Conservation (phyloP, 495 filamentous ascomycete genomes). For the Hypoxylon fragiforme region DNA sequence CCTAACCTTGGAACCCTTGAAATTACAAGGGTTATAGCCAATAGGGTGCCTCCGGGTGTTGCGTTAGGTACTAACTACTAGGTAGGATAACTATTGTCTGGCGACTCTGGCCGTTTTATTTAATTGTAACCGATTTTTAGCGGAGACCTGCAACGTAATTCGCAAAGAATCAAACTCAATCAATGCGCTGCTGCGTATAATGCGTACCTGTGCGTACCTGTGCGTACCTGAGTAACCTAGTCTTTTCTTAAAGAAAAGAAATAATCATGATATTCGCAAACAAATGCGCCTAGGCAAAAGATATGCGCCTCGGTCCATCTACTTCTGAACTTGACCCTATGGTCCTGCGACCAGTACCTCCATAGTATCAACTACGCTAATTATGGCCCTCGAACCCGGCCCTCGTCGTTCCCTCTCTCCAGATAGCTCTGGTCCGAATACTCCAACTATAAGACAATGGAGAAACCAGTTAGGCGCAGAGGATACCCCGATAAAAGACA, state of each 20-base stretch:
- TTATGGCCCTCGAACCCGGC: conserved; percentile 73
- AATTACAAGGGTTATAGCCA: conserved; percentile 17
- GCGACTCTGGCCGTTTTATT: too few species aligned
- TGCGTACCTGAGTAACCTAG: background rate
- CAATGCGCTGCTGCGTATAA: too few species aligned
- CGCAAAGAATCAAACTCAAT: conserved; percentile 16
- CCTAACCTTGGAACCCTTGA: conserved; percentile 11
- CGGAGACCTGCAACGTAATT: conserved; percentile 33
- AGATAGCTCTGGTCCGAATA: conserved; percentile 74
- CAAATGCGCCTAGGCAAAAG: conserved; percentile 28
- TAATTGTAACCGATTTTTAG: too few species aligned
- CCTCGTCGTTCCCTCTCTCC: conserved; percentile 71
- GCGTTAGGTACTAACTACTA: background rate
- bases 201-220: too few species aligned
- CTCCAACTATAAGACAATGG: conserved; percentile 66
- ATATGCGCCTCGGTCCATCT: conserved; percentile 31
- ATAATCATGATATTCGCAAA: conserved; percentile 4
- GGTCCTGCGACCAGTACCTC: conserved; percentile 34
- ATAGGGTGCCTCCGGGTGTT: background rate
- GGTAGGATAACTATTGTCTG: background rate
- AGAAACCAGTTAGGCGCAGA: conserved; percentile 56
- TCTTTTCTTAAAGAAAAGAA: background rate
- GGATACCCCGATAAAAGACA: conserved; percentile 78
- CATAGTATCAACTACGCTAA: conserved; percentile 37
- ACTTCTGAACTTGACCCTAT: conserved; percentile 31